Percentiles rank a stretch among this genome's conserved stretches.
Conservation (phyloP, 1,139 yeast species). For the Geotrichum cucujoidarum region DNA sequence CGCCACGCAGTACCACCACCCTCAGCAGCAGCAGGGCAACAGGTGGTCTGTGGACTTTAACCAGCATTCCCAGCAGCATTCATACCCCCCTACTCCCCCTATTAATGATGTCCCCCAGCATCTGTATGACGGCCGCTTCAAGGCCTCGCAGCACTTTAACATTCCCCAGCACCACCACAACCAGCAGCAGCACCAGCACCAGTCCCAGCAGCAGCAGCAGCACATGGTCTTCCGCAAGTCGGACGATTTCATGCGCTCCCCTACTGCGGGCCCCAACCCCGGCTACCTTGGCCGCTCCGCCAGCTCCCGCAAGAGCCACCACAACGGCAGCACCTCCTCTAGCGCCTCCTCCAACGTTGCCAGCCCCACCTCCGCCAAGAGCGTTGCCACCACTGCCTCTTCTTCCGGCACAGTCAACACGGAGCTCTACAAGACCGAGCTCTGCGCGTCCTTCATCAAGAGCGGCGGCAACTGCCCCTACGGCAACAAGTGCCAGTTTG, state of each 20-base stretch:
- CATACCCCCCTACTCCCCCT: conserved; percentile 15
- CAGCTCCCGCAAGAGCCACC: conserved; percentile 15
- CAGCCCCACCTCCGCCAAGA: conserved; percentile 24
- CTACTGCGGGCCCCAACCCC: conserved; percentile 6
- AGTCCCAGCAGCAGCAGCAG: conserved; percentile 9
- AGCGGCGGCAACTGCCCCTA: conserved; percentile 74
- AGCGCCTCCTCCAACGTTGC: conserved; percentile 7
- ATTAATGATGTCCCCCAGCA: not conserved
- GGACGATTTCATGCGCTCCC: conserved; percentile 1
- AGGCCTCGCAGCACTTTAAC: no score
- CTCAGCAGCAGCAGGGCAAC: conserved; percentile 3
- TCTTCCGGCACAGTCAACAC: conserved; percentile 48
- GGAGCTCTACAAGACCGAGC: conserved; percentile 81
- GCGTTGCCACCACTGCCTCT: no score
- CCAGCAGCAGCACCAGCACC: conserved; percentile 8
- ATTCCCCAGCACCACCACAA: not conserved
- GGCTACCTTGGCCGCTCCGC: conserved; percentile 13
- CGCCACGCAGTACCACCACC: not conserved
- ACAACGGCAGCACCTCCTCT: not conserved
- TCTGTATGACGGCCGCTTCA: not conserved
- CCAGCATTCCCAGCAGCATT: conserved; percentile 5
- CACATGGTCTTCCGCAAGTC: conserved; percentile 7
- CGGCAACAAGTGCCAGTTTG: conserved; percentile 89
- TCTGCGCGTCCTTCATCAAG: conserved; percentile 73
- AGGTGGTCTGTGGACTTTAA: conserved; percentile 10